phyloP scores from a whole-genome alignment of 2,329 filamentous ascomycete genomes.

The Trichothecium roseum region DNA sequence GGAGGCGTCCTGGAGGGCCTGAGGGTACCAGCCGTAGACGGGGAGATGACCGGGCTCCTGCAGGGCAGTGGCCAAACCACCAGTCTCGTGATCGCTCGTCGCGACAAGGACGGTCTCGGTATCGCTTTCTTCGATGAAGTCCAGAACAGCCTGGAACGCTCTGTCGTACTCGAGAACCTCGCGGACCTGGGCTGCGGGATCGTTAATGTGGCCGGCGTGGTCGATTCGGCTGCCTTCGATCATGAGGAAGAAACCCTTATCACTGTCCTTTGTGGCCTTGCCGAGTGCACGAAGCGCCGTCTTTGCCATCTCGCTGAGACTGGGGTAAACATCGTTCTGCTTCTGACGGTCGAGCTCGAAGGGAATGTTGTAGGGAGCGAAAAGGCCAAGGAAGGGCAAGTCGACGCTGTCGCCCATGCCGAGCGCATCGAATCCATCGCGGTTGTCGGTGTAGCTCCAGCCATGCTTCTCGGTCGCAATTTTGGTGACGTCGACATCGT shows the following conservation, averaged over 20 bases:
- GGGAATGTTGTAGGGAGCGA: constrained; percentile 73
- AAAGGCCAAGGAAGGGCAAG: constrained; percentile 79
- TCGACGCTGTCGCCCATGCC: constrained; percentile 55
- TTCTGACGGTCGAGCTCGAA: constrained; percentile 86
- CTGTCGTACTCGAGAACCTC: constrained; percentile 95
- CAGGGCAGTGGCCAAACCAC: constrained; percentile 72
- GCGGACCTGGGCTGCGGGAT: constrained; percentile 73
- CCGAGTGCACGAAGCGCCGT: constrained; percentile 73
- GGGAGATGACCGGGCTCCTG: constrained; percentile 46
- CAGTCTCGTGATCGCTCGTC: constrained; percentile 95
- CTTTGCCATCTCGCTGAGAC: constrained; percentile 80
- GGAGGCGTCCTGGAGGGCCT: constrained; percentile 65
- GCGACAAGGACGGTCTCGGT: constrained; percentile 73
- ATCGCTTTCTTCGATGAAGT: constrained; percentile 68
- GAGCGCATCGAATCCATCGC: constrained; percentile 66
- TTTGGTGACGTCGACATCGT: constrained; percentile 64
- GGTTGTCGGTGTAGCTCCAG: constrained; percentile 67
- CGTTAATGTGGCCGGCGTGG: constrained; percentile 81
- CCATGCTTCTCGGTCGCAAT: constrained; percentile 65
- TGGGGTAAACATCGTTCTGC: constrained; percentile 72
- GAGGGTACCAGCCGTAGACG: constrained; percentile 69
- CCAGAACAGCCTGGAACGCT: constrained; percentile 70
- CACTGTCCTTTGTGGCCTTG: constrained; percentile 69
- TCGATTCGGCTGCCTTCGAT: constrained; percentile 95
- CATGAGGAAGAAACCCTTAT: constrained; percentile 97